Conservation (phyloP, 768 basidiomycete genomes). For the Amanita thiersii region DNA sequence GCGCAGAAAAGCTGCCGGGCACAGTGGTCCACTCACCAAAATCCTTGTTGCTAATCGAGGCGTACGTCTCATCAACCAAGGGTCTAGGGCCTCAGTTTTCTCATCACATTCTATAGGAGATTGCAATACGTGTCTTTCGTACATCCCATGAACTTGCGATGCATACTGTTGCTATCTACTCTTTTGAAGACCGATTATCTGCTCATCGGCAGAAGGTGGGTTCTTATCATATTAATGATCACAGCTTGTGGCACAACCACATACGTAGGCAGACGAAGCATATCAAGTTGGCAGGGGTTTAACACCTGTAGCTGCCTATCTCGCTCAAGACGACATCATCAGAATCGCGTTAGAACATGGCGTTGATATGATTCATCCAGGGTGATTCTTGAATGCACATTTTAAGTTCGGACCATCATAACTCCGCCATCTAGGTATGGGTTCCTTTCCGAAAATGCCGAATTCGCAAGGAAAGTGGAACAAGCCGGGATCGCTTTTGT, state of each 20-base stretch:
- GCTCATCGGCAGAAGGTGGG: slow-evolving; percentile 95
- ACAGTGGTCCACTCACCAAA: slow-evolving; percentile 83
- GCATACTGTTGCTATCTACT: slow-evolving; percentile 99
- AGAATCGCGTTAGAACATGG: slow-evolving; percentile 94
- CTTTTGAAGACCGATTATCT: slow-evolving; percentile 90
- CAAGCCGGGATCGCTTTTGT: slow-evolving; percentile 96
- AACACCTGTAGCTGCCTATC: slow-evolving; percentile 94
- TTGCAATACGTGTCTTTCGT: slow-evolving; percentile 97
- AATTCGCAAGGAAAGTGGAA: slow-evolving; percentile 96
- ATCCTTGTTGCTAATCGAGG: slow-evolving; percentile 90
- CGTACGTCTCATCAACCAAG: slow-evolving; percentile 34
- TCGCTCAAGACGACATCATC: slow-evolving; percentile 97
- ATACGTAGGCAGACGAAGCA: slow-evolving; percentile 84
- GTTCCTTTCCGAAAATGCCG: slow-evolving; percentile 95
- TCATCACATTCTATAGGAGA: slow-evolving; percentile 56
- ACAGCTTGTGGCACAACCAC: slow-evolving; percentile 21
- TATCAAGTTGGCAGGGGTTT: slow-evolving; percentile 97
- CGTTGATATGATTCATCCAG: slow-evolving; percentile 99
- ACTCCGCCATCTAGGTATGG: slow-evolving; percentile 61
- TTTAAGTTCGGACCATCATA: background rate
- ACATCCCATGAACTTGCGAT: slow-evolving; percentile 98
- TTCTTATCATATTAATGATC: slow-evolving; percentile 9
- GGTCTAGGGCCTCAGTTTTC: slow-evolving; percentile 5
- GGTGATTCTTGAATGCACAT: slow-evolving; percentile 37
- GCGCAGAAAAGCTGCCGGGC: slow-evolving; percentile 87